Percentiles rank a stretch among this genome's conserved stretches.
Conservation (phyloP, 805 yeast species). For the Yarrowia osloensis region DNA sequence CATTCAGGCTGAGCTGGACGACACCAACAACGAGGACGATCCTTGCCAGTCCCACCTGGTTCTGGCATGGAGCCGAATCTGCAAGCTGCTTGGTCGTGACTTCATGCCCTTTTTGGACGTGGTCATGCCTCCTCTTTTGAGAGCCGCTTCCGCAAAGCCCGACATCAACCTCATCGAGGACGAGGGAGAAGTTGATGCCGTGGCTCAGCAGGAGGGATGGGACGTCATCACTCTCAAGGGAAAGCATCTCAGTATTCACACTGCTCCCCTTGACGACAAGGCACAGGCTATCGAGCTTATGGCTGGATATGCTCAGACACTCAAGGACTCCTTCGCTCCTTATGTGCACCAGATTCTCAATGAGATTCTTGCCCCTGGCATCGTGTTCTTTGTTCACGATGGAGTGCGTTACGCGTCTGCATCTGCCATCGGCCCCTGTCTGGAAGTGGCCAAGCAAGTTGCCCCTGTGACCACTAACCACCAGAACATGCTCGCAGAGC, state of each 20-base stretch:
- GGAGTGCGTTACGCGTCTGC: slow-evolving; percentile 94
- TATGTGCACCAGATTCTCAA: slow-evolving; percentile 76
- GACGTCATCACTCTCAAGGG: slow-evolving; percentile 91
- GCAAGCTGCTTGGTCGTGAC: slow-evolving; percentile 80
- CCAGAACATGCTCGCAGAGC: slow-evolving; percentile 55
- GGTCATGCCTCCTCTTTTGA: slow-evolving; percentile 86
- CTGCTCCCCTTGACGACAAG: slow-evolving; percentile 92
- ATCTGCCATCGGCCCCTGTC: slow-evolving; percentile 72
- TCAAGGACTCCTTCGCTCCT: slow-evolving; percentile 79
- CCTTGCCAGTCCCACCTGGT: slow-evolving; percentile 84
- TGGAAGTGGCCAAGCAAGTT: slow-evolving; percentile 59
- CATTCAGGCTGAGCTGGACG: slow-evolving; percentile 56
- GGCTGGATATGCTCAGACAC: slow-evolving; percentile 78
- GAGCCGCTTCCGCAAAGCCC: slow-evolving; percentile 85
- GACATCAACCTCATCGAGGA: slow-evolving; percentile 85
- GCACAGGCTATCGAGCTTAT: slow-evolving; percentile 88
- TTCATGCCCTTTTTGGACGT: slow-evolving; percentile 80
- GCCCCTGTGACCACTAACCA: slow-evolving; percentile 52
- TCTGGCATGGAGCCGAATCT: slow-evolving; percentile 95
- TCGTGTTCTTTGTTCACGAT: slow-evolving; percentile 89
- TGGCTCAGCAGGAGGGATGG: slow-evolving; percentile 87
- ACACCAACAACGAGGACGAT: slow-evolving; percentile 63
- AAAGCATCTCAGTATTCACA: slow-evolving; percentile 90
- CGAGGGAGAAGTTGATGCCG: slow-evolving; percentile 81
- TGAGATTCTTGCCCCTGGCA: slow-evolving; percentile 82